Conservation (phyloP, 2,329 filamentous ascomycete species). For the Ophiostoma tasmaniense region DNA sequence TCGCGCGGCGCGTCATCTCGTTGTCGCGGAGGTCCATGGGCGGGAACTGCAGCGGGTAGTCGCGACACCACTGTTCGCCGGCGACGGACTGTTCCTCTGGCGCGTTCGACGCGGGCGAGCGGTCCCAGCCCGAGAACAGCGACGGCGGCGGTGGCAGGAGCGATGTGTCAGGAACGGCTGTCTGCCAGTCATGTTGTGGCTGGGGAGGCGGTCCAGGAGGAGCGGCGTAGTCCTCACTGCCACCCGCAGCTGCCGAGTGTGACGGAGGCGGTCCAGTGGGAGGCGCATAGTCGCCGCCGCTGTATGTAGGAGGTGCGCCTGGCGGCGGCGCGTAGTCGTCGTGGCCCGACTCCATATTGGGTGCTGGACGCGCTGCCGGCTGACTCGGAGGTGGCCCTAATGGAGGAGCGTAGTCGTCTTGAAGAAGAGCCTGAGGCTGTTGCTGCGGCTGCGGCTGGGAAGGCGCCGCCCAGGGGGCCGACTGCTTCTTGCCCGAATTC, state of each 20-base stretch:
- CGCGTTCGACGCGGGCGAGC: constrained; percentile 62
- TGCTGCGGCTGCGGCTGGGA: not conserved
- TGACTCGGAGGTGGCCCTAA: not conserved
- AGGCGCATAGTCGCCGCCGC: constrained; percentile 20
- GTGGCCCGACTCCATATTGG: not conserved
- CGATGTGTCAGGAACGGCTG: constrained; percentile 62
- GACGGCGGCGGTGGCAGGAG: constrained; percentile 65
- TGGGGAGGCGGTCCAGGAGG: not conserved
- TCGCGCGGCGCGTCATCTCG: constrained; percentile 30
- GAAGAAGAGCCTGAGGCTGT: not conserved
- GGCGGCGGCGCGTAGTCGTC: constrained; percentile 20
- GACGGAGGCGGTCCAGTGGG: constrained; percentile 18
- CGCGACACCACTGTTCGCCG: constrained; percentile 57
- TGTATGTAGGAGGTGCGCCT: constrained; percentile 19
- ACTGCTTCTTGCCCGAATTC: not conserved
- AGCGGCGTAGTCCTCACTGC: not conserved
- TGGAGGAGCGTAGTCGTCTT: not conserved
- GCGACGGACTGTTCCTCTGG: constrained; percentile 37
- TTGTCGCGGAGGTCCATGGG: constrained; percentile 30
- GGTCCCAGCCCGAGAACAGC: constrained; percentile 54
- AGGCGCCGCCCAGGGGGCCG: not conserved
- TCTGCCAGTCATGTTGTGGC: constrained; percentile 56
- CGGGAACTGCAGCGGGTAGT: constrained; percentile 50
- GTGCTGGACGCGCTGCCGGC: not conserved
- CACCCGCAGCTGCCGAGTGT: not conserved